phyloP scores from a whole-genome alignment of 1,284 basidiomycete species.

The Boletus sp. region DNA sequence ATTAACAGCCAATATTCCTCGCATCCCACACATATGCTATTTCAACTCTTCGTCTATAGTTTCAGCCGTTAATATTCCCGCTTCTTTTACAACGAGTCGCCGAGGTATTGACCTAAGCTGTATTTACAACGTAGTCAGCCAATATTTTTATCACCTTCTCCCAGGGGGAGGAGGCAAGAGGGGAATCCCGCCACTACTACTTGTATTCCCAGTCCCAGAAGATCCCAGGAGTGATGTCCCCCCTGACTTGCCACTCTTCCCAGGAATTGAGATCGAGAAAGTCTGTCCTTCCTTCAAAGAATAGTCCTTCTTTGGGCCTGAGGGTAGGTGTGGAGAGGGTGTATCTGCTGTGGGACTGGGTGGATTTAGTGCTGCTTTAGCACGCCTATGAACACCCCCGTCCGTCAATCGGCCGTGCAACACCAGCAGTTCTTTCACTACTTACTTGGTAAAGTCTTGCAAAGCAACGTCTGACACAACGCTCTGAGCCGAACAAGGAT shows the following conservation, averaged over 20 bases:
- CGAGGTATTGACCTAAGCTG: neutral
- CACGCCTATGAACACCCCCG: constrained; percentile 49
- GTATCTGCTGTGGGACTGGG: constrained; percentile 41
- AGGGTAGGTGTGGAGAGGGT: constrained; percentile 59
- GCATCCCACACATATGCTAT: no score
- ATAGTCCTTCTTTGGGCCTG: constrained; percentile 91
- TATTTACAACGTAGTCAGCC: neutral
- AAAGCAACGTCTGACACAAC: constrained; percentile 79
- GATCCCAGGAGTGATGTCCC: constrained; percentile 37
- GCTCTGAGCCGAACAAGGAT: constrained; percentile 2
- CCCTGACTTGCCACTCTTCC: constrained; percentile 46
- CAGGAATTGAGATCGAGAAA: constrained; percentile 89
- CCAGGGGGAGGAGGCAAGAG: constrained; percentile 76
- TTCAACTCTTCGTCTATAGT: no score
- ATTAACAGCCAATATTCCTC: no score
- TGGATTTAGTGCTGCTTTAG: constrained; percentile 59
- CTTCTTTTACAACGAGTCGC: no score
- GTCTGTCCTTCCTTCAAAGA: constrained; percentile 96
- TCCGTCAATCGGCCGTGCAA: neutral
- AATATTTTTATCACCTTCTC: constrained; percentile 29
- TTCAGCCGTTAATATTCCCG: neutral
- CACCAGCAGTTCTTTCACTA: constrained; percentile 1
- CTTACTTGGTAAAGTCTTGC: constrained; percentile 92
- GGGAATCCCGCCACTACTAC: constrained; percentile 46
- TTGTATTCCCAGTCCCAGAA: constrained; percentile 23